phyloP scores from a whole-genome alignment of 495 filamentous ascomycete species.

The Beverwykella pulmonaria region DNA sequence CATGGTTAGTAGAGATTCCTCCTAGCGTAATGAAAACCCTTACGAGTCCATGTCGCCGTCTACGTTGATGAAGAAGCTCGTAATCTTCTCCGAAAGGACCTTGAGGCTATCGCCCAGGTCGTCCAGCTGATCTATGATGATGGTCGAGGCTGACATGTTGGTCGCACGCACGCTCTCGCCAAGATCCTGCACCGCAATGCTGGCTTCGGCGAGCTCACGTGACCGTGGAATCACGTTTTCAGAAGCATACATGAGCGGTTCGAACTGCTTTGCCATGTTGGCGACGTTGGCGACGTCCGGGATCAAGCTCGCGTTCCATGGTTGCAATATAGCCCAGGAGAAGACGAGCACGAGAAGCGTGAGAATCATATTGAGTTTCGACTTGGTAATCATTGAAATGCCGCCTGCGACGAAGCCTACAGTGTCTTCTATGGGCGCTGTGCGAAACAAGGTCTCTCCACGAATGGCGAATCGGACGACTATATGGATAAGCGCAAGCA shows the following conservation, averaged over 20 bases:
- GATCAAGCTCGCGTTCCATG: conserved; percentile 65
- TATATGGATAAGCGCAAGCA: conserved; percentile 47
- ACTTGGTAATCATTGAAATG: conserved; percentile 61
- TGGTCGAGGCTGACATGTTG: conserved; percentile 83
- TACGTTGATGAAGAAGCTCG: conserved; percentile 86
- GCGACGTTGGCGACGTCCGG: conserved; percentile 91
- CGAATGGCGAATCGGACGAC: conserved; percentile 84
- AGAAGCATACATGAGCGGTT: conserved; percentile 88
- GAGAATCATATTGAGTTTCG: conserved; percentile 62
- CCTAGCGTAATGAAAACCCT: conserved; percentile 17
- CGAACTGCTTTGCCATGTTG: conserved; percentile 81
- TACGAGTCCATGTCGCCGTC: conserved; percentile 85
- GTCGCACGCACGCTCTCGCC: conserved; percentile 84
- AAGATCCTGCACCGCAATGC: conserved; percentile 89
- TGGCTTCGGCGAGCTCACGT: conserved; percentile 81
- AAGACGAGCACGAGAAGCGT: conserved; percentile 61
- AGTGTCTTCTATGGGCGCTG: conserved; percentile 79
- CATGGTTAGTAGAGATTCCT: conserved; percentile 9
- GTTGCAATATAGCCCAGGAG: conserved; percentile 67
- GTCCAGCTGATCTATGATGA: conserved; percentile 82
- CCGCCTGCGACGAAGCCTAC: conserved; percentile 63
- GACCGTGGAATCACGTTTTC: conserved; percentile 85
- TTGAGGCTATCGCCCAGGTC: conserved; percentile 81
- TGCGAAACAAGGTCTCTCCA: conserved; percentile 84
- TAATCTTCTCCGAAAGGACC: conserved; percentile 76